These are phyloP conservation scores for Orbilia blumenaviensis DNA, from an alignment of 2,329 filamentous ascomycete genomes.

Conservation along the genomic window DNA sequence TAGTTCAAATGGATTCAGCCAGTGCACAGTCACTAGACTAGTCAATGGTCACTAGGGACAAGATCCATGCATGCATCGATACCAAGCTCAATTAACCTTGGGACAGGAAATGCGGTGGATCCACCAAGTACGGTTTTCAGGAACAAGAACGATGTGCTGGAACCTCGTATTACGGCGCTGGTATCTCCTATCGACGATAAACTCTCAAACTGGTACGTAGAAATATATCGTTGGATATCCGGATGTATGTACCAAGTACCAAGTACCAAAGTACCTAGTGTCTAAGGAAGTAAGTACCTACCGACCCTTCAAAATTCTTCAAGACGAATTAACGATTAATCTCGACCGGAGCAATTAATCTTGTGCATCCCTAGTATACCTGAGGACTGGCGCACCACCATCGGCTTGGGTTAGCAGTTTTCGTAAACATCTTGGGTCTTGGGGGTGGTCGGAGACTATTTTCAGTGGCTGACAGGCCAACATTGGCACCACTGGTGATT, in stretches of 20 bases:
- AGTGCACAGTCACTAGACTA: conserved; percentile 15
- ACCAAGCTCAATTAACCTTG: conserved; percentile 51
- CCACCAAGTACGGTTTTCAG: conserved; percentile 29
- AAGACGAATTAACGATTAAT: neutral
- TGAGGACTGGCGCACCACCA: neutral
- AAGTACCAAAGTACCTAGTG: neutral
- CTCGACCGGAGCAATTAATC: neutral
- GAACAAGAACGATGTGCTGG: conserved; percentile 32
- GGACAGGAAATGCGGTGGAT: conserved; percentile 38
- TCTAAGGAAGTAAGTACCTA: neutral
- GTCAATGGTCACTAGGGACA: neutral
- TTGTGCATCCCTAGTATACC: no score
- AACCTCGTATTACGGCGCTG: conserved; percentile 26
- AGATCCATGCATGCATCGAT: conserved; percentile 44
- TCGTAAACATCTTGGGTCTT: neutral
- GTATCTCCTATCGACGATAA: conserved; percentile 13
- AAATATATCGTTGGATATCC: no score
- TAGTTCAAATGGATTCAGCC: conserved; percentile 45
- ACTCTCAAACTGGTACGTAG: neutral
- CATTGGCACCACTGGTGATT: neutral
- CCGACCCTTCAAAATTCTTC: neutral
- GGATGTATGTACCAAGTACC: neutral
- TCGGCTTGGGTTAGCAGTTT: conserved; percentile 10
- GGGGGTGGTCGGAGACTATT: conserved; percentile 28
- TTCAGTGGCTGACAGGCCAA: conserved; percentile 11